Percentiles rank a stretch among this genome's conserved stretches.
Evolutionary conservation across 495 filamentous ascomycete species (phyloP).

Genomic region (Aspergillus taichungensis): DNA sequence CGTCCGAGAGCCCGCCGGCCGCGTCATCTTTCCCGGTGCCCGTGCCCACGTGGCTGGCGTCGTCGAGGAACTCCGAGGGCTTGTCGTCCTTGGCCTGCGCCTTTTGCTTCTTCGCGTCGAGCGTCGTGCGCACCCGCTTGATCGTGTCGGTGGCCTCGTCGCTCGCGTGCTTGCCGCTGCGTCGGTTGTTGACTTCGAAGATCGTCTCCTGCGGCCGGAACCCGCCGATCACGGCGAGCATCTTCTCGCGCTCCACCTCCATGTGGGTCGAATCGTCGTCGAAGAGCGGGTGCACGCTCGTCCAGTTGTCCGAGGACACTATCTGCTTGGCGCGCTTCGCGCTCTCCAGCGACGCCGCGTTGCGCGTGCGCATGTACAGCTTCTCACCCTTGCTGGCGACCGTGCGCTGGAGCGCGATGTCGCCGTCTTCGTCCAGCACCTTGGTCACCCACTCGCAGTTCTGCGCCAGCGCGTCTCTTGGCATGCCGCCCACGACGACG

Average conservation of each 20-base stretch:
- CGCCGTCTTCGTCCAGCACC: slow-evolving; percentile 61
- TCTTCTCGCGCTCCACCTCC: slow-evolving; percentile 66
- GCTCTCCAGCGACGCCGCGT: slow-evolving; percentile 78
- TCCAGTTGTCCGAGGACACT: slow-evolving; percentile 57
- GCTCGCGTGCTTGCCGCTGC: slow-evolving; percentile 43
- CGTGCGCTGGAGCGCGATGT: slow-evolving; percentile 57
- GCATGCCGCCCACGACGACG: slow-evolving; percentile 65
- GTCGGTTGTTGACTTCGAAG: slow-evolving; percentile 78
- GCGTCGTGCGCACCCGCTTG: slow-evolving; percentile 52
- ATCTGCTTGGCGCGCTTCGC: slow-evolving; percentile 76
- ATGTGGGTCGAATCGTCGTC: slow-evolving; percentile 50
- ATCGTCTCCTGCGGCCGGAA: slow-evolving; percentile 89
- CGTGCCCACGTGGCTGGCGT: slow-evolving; percentile 4
- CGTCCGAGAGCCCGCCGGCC: slow-evolving; percentile 2
- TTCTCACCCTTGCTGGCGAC: slow-evolving; percentile 88
- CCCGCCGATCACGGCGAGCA: slow-evolving; percentile 75
- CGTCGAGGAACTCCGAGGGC: slow-evolving; percentile 18
- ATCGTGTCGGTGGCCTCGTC: slow-evolving; percentile 73
- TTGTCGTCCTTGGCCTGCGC: slow-evolving; percentile 20
- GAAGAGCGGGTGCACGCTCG: slow-evolving; percentile 67
- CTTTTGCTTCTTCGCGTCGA: slow-evolving; percentile 34
- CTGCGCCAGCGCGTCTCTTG: slow-evolving; percentile 59
- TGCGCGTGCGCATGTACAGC: slow-evolving; percentile 80
- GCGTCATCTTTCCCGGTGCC: slow-evolving; percentile 21
- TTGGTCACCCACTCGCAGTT: slow-evolving; percentile 72